A percentile compares a stretch with the other conserved stretches of the same genome.
These are phyloP conservation scores for Yarrowia deformans DNA, from an alignment of 805 yeast genomes.

Conservation along the genomic window DNA sequence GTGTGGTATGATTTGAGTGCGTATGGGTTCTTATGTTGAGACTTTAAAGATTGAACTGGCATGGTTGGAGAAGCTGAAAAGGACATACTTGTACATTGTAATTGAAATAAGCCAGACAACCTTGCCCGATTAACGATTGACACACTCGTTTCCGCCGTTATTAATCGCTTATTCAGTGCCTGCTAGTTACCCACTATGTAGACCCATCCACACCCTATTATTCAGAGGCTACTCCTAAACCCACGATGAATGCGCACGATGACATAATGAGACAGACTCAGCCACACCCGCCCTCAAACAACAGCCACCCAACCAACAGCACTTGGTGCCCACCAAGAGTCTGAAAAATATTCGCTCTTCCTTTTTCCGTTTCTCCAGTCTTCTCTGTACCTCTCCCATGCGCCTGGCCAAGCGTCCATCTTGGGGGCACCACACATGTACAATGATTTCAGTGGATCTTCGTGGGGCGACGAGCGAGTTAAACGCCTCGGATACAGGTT, in stretches of 20 bases:
- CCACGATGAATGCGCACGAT: neutral
- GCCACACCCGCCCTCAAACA: neutral
- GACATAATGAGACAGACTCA: neutral
- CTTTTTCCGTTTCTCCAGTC: constrained; percentile 10
- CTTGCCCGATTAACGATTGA: no score
- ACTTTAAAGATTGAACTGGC: no score
- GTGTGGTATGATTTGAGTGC: no score
- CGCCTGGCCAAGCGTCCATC: neutral
- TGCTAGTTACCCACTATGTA: no score
- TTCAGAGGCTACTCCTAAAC: constrained; percentile 1
- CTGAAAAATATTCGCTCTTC: neutral
- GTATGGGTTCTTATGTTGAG: no score
- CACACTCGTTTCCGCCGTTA: no score
- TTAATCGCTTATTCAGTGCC: no score
- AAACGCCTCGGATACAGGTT: neutral
- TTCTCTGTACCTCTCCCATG: constrained; percentile 16
- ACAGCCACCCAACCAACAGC: no score
- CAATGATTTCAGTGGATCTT: neutral
- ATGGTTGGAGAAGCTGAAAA: no score
- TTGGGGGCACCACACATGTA: constrained; percentile 10
- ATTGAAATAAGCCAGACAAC: no score
- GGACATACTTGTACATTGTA: no score
- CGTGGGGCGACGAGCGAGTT: no score
- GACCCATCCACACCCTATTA: neutral
- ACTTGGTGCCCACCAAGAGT: neutral